phyloP scores from a whole-genome alignment of 2,329 filamentous ascomycete genomes.

The Ascosphaera aggregata region DNA sequence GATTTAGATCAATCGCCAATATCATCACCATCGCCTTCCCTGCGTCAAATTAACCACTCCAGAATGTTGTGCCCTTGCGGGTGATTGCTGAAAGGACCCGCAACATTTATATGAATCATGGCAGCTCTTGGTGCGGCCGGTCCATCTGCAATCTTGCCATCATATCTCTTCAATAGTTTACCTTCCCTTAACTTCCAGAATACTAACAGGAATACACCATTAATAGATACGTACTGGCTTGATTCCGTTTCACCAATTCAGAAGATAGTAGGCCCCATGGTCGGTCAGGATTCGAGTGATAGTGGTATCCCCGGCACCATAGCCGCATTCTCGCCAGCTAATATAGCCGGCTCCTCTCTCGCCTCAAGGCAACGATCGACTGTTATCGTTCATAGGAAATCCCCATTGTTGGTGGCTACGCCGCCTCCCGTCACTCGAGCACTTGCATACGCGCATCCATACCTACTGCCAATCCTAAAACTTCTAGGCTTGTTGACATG shows the following conservation, averaged over 20 bases:
- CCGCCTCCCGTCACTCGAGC: slow-evolving; percentile 87
- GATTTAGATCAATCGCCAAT: no score
- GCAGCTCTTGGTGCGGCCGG: slow-evolving; percentile 23
- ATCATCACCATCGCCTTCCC: no score
- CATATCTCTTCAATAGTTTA: background rate
- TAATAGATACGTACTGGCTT: slow-evolving; percentile 28
- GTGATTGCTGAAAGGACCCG: no score
- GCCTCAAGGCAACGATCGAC: slow-evolving; percentile 61
- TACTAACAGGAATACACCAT: slow-evolving; percentile 4
- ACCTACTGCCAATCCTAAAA: slow-evolving; percentile 71
- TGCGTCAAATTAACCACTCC: no score
- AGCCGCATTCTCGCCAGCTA: slow-evolving; percentile 73
- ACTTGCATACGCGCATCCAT: slow-evolving; percentile 87
- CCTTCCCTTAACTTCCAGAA: background rate
- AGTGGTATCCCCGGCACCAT: slow-evolving; percentile 42
- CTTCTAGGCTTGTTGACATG: slow-evolving; percentile 71
- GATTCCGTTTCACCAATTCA: slow-evolving; percentile 27
- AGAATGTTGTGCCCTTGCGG: no score
- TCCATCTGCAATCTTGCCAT: background rate
- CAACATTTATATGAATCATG: no score
- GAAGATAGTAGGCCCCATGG: slow-evolving; percentile 15
- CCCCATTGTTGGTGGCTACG: slow-evolving; percentile 73
- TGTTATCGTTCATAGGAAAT: slow-evolving; percentile 92
- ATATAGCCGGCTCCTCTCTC: slow-evolving; percentile 43
- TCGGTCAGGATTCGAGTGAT: slow-evolving; percentile 15